Evolutionary conservation across 306 rosid species (phyloP).

Genomic region (Pterocarpus macrocarpus): DNA sequence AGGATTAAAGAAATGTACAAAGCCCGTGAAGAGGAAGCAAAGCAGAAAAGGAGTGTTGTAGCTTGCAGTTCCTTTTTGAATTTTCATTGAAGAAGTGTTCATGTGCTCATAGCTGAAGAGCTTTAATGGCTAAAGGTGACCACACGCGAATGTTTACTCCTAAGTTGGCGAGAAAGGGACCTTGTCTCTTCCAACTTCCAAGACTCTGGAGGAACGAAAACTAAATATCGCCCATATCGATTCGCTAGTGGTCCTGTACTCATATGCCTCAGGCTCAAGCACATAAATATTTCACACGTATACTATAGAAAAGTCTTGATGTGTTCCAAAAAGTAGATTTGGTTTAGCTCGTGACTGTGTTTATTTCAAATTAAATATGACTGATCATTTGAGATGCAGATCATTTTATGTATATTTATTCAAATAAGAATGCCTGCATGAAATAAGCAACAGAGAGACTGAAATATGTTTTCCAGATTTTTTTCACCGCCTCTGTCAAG

Average conservation of each 20-base stretch:
- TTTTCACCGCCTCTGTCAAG: background rate
- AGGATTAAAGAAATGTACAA: background rate
- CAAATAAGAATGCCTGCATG: background rate
- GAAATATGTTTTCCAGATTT: background rate
- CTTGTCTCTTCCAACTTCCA: slow-evolving; percentile 41
- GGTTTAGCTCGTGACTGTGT: slow-evolving; percentile 44
- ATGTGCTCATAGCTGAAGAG: slow-evolving; percentile 21
- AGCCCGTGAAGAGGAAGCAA: slow-evolving; percentile 47
- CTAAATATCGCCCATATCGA: background rate
- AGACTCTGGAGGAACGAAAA: background rate
- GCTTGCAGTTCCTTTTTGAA: slow-evolving; percentile 26
- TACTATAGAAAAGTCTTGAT: background rate
- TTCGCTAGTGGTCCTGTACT: slow-evolving; percentile 36
- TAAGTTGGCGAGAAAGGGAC: slow-evolving; percentile 55
- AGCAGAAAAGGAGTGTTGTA: background rate
- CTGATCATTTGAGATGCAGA: background rate
- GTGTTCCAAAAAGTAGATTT: background rate
- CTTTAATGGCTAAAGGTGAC: slow-evolving; percentile 53
- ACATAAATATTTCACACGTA: background rate
- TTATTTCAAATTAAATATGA: slow-evolving; percentile 40
- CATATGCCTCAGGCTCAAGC: background rate
- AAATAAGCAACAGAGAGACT: background rate
- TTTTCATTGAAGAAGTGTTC: slow-evolving; percentile 40
- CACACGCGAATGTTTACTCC: slow-evolving; percentile 31
- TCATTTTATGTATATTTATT: background rate